Conservation (phyloP, 495 filamentous ascomycete genomes). For the Bacidia rubella region DNA sequence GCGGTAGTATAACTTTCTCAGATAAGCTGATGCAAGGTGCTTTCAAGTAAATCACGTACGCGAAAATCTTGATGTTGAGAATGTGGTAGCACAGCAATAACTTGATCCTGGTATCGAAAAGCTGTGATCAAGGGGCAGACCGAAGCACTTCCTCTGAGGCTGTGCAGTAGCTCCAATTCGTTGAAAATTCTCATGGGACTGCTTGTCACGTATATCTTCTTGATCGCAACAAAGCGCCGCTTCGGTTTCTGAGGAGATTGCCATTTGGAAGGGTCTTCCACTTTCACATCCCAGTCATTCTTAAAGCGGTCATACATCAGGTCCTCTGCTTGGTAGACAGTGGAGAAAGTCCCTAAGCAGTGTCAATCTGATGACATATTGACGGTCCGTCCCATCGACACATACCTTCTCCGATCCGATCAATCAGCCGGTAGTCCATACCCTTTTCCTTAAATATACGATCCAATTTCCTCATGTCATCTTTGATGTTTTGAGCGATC, state of each 20-base stretch:
- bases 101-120: constrained; percentile 85
- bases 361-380: neutral
- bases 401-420: constrained; percentile 89
- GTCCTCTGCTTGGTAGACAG: constrained; percentile 97
- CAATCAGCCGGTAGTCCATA: constrained; percentile 74
- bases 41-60: constrained; percentile 11
- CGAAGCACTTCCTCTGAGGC: constrained; percentile 63
- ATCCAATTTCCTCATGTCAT: constrained; percentile 80
- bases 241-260: constrained; percentile 37
- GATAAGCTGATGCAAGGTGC: constrained; percentile 4
- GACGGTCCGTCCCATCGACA: neutral
- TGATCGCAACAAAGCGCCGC: constrained; percentile 82
- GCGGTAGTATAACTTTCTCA: constrained; percentile 60
- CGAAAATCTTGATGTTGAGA: constrained; percentile 94
- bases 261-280: constrained; percentile 49
- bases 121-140: constrained; percentile 95
- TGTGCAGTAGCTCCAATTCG: constrained; percentile 90
- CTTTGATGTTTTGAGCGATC: constrained; percentile 56
- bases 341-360: constrained; percentile 76
- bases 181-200: constrained; percentile 88
- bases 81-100: constrained; percentile 86
- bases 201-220: constrained; percentile 98
- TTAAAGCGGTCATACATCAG: constrained; percentile 69
- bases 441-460: constrained; percentile 72
- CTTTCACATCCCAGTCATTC: constrained; percentile 74